Evolutionary conservation across 2,329 filamentous ascomycete genomes (phyloP), one percentile per base, ranked within the genome.

Genomic region (Tolypocladium album): DNA sequence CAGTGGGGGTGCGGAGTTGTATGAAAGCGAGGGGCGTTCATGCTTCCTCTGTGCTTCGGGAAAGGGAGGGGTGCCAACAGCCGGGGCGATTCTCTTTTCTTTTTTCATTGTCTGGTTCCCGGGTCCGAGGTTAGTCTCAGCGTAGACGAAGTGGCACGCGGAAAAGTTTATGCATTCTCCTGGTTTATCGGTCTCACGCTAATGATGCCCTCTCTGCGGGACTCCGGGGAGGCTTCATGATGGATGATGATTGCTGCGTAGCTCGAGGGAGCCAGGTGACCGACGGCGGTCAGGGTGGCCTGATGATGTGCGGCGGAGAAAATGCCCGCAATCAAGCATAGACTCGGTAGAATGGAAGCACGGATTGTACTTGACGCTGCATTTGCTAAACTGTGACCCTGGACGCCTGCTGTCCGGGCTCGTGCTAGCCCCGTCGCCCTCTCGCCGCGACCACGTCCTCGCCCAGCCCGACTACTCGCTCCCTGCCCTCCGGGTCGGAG

Each of bases 291-390:
- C 56, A 58, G 58, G 58, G 61, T 55, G 52, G 59, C 60, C 60
- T 62, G 60, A 62, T 56, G 57, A 62, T 61, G 57, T 62, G 60
- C 34, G 34, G 34, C 1, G 4, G 34, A 36, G 34, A 9, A 36
- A 36, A 36, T 3, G 34, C 59, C 64, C 67, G 63, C 70, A 68
- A 67, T 69, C 68, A 66, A 68, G 70, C 66, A 70, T 73, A 73
- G 70, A 74, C 66, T 72, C 64, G 68, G 71, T 74, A 72, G 69
- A 73, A 71, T 71, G 67, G 62, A 73, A 67, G 68, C 68, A 71
- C 60, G 65, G 63, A 24, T 45, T 24, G 11, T 22, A 39, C 57
- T 31, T 15, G 22, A 17, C 4, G 45, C 22, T 2, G 4, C 6
- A 12, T 12, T 20, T 20, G 13, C 13, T n/a, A 31, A 55, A 4